Conservation (phyloP, 768 basidiomycete species). For the Ramaria sp. region DNA sequence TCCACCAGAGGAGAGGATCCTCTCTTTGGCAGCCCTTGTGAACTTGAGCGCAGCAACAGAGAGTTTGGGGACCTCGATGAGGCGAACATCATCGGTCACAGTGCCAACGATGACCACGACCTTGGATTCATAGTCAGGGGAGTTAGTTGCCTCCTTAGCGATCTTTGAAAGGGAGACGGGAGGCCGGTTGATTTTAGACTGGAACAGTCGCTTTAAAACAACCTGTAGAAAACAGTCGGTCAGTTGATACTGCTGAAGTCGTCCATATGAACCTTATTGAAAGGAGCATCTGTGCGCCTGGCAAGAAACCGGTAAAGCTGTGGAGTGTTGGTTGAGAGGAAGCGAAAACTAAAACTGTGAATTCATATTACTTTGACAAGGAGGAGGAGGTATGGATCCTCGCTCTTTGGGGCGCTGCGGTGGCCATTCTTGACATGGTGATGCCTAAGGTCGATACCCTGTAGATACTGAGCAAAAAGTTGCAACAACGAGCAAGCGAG, state of each 20-base stretch:
- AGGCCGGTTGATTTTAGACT: conserved; percentile 94
- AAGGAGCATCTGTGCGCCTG: conserved; percentile 86
- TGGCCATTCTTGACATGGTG: conserved; percentile 99
- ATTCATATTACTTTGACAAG: conserved; percentile 79
- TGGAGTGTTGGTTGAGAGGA: conserved; percentile 8
- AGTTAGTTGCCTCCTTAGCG: conserved; percentile 63
- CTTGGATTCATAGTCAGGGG: conserved; percentile 62
- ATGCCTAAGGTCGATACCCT: conserved; percentile 93
- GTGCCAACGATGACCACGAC: conserved; percentile 84
- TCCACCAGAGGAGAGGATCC: conserved; percentile 92
- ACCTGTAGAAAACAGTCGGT: conserved; percentile 34
- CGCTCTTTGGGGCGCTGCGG: conserved; percentile 91
- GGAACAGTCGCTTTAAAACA: conserved; percentile 93
- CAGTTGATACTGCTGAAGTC: conserved; percentile 15
- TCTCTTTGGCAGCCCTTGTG: conserved; percentile 85
- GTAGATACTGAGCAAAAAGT: conserved; percentile 1
- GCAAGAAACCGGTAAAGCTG: conserved; percentile 99
- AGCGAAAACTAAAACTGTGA: conserved; percentile 4
- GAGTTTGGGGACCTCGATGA: conserved; percentile 78
- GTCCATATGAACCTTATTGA: conserved; percentile 69
- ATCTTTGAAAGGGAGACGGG: conserved; percentile 93
- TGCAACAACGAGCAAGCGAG: conserved; percentile 12
- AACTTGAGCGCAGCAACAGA: conserved; percentile 91
- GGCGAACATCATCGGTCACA: conserved; percentile 91
- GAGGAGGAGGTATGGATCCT: conserved; percentile 97